A percentile compares a stretch with the other conserved stretches of the same genome.
These are phyloP conservation scores for Xylaria sp. DNA, from an alignment of 2,329 filamentous ascomycete genomes.

Conservation along the genomic window DNA sequence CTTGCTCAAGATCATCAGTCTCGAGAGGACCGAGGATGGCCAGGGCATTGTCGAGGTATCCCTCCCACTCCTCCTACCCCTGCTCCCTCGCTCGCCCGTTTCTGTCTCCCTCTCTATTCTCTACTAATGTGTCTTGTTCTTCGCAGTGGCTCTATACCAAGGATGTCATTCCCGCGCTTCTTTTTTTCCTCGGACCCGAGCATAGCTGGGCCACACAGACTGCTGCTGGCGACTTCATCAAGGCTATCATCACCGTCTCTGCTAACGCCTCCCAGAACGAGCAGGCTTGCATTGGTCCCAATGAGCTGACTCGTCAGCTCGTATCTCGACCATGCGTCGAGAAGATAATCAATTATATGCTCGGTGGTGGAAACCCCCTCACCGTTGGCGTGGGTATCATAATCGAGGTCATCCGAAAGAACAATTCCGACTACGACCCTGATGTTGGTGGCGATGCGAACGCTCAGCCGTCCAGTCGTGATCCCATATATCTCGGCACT, in stretches of 20 bases:
- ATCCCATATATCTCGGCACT: constrained; percentile 95
- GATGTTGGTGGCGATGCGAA: constrained; percentile 86
- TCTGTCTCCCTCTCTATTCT: neutral
- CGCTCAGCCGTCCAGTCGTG: constrained; percentile 81
- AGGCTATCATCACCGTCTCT: constrained; percentile 98
- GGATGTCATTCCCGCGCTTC: constrained; percentile 84
- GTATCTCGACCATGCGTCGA: constrained; percentile 88
- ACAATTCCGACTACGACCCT: constrained; percentile 98
- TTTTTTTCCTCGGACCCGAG: constrained; percentile 86
- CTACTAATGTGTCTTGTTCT: constrained; percentile 36
- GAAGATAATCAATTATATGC: constrained; percentile 89
- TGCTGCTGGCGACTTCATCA: constrained; percentile 95
- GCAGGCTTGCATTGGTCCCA: constrained; percentile 97
- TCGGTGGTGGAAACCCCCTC: constrained; percentile 89
- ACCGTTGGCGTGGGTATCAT: constrained; percentile 97
- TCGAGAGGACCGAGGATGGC: constrained; percentile 91
- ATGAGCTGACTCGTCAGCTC: constrained; percentile 93
- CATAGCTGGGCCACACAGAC: constrained; percentile 93
- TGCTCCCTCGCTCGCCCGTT: neutral
- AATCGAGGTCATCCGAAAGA: constrained; percentile 98
- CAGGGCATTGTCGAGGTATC: constrained; percentile 90
- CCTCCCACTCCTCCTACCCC: neutral
- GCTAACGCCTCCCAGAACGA: constrained; percentile 98
- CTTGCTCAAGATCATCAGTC: constrained; percentile 92
- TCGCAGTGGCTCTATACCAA: constrained; percentile 89